Conservation (phyloP, 805 yeast species). For the Metschnikowia gruessii region DNA sequence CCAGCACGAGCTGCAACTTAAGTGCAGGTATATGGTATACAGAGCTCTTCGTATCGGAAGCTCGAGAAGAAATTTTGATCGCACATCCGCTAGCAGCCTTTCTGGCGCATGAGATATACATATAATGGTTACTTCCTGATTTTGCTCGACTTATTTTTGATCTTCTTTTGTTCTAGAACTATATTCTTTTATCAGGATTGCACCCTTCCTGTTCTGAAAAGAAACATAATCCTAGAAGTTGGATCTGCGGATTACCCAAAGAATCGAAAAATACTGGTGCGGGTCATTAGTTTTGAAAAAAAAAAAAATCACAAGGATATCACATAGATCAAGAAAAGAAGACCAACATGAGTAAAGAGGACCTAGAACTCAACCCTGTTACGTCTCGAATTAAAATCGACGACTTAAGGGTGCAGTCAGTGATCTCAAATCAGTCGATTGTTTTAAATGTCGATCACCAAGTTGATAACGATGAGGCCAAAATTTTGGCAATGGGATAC, state of each 20-base stretch:
- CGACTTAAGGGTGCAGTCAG: conserved; percentile 34
- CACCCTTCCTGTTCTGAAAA: neutral
- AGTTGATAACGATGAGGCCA: conserved; percentile 49
- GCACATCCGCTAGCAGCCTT: neutral
- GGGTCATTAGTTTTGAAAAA: neutral
- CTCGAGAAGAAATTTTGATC: neutral
- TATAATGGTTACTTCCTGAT: neutral
- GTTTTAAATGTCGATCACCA: conserved; percentile 48
- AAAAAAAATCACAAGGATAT: neutral
- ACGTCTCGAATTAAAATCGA: conserved; percentile 32
- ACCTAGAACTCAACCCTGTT: conserved; percentile 21
- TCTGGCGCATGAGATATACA: neutral
- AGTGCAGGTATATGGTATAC: neutral
- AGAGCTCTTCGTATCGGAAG: neutral
- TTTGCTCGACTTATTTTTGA: too few relatives aligned
- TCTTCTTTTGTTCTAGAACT: too few relatives aligned
- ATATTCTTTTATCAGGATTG: too few relatives aligned
- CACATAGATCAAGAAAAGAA: too few relatives aligned
- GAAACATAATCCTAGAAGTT: neutral
- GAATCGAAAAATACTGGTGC: neutral
- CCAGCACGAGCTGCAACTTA: neutral
- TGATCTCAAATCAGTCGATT: conserved; percentile 37
- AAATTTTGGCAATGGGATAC: conserved; percentile 57
- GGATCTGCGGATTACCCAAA: too few relatives aligned
- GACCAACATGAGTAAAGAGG: conserved; percentile 8